Evolutionary conservation across 1,284 basidiomycete species (phyloP), one percentile per base, ranked within the genome.

Genomic region (Phellopilus nigrolimitatus): DNA sequence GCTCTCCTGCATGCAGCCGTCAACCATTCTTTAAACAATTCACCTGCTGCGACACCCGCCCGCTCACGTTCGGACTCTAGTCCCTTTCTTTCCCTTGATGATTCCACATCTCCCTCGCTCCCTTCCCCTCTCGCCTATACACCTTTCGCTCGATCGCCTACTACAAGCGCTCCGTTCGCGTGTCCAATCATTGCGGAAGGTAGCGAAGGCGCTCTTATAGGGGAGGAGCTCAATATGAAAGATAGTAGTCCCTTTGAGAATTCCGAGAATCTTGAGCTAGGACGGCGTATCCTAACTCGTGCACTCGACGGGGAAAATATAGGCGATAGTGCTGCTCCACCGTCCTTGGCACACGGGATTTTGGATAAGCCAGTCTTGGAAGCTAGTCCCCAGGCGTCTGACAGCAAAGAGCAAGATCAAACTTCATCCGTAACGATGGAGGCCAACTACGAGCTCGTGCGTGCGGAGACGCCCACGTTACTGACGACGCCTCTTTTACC

Each of bases 1-100:
- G 79, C 78, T 0, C 63, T 90, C 17, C 69, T 90, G 47, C 79
- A 78, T 17, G 76, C 85, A 62, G 87, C 85, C 30, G 84, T 90
- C 21, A 79, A 80, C 47, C 82, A 84, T 63, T 89, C 86, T 4
- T 68, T 88, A 33, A 80, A 76, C 54, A 75, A 72, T 43, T 75
- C 82, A 8, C 51, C 58, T 9, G 50, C 66, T 10, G 46, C 47
- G 3, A 56, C 59, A 4, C 59, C 57, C 33, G 33, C 36, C 3
- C 49, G 49, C n/a, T 49, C 49, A 9, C 24, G 6, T 15, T 40
- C 53, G 9, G 36, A 37, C n/a, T 51, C 36, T 4, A 55, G 43
- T 34, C 53, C 36, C 13, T 34, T 47, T 33, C 51, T 13, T 15
- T 21, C 19, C 22, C 22, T 40, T 17, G 51, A 47, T 25, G 27